phyloP scores from a whole-genome alignment of 331 rosid species.

The Quercus lobata region DNA sequence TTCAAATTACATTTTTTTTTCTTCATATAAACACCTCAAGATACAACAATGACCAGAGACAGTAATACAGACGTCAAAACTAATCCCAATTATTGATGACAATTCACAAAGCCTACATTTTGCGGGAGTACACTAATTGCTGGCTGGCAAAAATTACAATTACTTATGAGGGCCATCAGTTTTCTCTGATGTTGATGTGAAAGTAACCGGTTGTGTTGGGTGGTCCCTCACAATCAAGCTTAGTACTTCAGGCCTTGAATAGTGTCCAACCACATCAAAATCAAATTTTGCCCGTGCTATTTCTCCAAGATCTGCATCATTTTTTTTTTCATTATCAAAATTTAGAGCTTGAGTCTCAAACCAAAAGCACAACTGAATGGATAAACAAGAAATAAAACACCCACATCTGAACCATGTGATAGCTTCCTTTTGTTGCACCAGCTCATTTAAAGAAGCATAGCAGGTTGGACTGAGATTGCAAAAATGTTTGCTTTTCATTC shows the following conservation, averaged over 20 bases:
- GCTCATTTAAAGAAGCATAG: neutral
- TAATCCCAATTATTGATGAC: neutral
- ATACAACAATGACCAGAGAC: neutral
- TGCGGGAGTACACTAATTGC: neutral
- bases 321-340: neutral
- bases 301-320: constrained; percentile 70
- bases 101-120: constrained; percentile 16
- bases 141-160: constrained; percentile 11
- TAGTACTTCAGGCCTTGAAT: constrained; percentile 84
- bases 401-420: neutral
- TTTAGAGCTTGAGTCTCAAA: constrained; percentile 12
- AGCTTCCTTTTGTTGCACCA: neutral
- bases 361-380: neutral
- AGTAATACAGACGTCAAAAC: neutral
- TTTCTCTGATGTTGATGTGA: constrained; percentile 52
- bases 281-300: constrained; percentile 76
- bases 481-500: neutral
- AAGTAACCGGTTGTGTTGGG: constrained; percentile 68
- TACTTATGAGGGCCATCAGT: constrained; percentile 32
- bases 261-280: constrained; percentile 96
- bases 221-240: constrained; percentile 74
- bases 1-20: too few relatives aligned
- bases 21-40: neutral
- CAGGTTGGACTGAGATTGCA: neutral
- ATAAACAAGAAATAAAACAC: neutral